Percentiles rank a stretch among this genome's conserved stretches.
Conservation (phyloP, 345 rosid genomes). For the Aegle marmelos region DNA sequence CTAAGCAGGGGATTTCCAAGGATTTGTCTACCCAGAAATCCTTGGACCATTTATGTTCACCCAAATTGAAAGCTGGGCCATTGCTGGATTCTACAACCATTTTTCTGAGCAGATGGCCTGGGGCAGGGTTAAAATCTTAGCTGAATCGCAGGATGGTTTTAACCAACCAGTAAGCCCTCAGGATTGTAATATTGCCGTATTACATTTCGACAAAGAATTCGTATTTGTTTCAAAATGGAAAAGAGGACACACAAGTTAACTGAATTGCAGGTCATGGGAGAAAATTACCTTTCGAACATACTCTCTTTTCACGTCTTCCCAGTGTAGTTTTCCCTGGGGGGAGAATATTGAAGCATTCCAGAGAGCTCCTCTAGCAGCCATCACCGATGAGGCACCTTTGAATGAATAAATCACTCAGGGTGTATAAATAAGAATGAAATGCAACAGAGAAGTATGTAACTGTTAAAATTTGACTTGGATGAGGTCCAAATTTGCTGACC, state of each 20-base stretch:
- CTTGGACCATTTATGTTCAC: background rate
- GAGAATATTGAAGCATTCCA: conserved; percentile 96
- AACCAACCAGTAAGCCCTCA: background rate
- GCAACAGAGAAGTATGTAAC: background rate
- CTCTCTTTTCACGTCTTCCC: conserved; percentile 73
- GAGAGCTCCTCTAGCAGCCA: conserved; percentile 95
- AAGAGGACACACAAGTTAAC: background rate
- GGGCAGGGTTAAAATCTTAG: background rate
- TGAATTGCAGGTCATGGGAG: background rate
- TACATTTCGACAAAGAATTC: background rate
- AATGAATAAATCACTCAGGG: conserved; percentile 10
- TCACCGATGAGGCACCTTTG: conserved; percentile 81
- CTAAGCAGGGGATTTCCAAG: background rate
- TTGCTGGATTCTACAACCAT: background rate
- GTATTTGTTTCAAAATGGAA: conserved; percentile 4
- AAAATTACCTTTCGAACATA: conserved; percentile 69
- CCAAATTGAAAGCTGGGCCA: background rate
- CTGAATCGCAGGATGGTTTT: background rate
- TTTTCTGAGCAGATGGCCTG: background rate
- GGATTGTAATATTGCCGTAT: background rate
- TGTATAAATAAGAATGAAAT: background rate
- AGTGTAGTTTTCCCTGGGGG: conserved; percentile 55
- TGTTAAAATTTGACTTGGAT: background rate
- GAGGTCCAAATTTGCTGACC: background rate
- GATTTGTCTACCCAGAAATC: background rate